phyloP scores from a whole-genome alignment of 2,329 filamentous ascomycete species.

The Sclerotinia trifoliorum region DNA sequence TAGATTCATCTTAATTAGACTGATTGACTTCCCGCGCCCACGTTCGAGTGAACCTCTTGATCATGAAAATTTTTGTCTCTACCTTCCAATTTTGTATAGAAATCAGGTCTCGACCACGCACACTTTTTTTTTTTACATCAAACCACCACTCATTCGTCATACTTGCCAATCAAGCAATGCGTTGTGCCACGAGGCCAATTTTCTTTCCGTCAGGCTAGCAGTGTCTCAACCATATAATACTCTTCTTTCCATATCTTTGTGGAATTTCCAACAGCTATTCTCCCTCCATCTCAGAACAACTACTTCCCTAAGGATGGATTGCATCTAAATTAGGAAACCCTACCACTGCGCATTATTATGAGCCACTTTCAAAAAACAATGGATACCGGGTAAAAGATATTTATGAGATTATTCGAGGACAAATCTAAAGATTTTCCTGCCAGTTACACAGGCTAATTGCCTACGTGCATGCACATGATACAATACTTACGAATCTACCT shows the following conservation, averaged over 20 bases:
- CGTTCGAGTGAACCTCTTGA: background rate
- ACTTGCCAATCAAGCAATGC: background rate
- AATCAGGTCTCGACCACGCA: background rate
- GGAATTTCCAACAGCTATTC: background rate
- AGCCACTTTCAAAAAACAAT: background rate
- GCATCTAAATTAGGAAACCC: background rate
- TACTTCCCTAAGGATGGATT: background rate
- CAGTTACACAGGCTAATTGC: background rate
- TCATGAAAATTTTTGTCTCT: background rate
- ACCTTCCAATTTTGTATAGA: background rate
- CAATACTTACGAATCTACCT: background rate
- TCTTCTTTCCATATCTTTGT: accelerated
- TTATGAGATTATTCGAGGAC: background rate
- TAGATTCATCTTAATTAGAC: background rate
- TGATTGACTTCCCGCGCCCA: background rate
- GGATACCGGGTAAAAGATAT: background rate
- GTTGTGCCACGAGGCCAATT: background rate
- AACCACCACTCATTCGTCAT: background rate
- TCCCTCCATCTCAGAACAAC: background rate
- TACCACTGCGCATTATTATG: background rate
- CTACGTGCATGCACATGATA: background rate
- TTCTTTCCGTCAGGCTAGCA: background rate
- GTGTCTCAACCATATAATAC: background rate
- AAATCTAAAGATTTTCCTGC: background rate
- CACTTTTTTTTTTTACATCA: no score